These are phyloP conservation scores for Panaeolus papilionaceus DNA, from an alignment of 768 basidiomycete genomes.

Conservation along the genomic window DNA sequence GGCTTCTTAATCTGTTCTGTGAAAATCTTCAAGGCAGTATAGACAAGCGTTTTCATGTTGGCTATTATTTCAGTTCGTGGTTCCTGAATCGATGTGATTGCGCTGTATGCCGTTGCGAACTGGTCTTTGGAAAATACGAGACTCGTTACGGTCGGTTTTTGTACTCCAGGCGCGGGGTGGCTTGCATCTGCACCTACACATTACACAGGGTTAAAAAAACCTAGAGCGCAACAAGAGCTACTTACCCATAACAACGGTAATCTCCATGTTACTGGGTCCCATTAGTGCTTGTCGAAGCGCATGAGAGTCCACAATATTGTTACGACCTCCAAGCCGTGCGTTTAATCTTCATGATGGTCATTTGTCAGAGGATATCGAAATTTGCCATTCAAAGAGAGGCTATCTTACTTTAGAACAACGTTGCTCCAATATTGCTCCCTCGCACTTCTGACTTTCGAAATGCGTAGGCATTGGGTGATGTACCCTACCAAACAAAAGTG, in stretches of 20 bases:
- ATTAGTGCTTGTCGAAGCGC: neutral
- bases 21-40: conserved; percentile 27
- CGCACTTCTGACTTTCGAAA: conserved; percentile 35
- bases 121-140: conserved; percentile 63
- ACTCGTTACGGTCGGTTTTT: conserved; percentile 60
- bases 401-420: conserved; percentile 55
- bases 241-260: conserved; percentile 43
- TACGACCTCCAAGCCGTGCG: conserved; percentile 56
- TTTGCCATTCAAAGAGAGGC: neutral
- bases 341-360: conserved; percentile 48
- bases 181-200: conserved; percentile 61
- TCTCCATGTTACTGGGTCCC: conserved; percentile 22
- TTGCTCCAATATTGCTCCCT: conserved; percentile 66
- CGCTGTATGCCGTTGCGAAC: conserved; percentile 50
- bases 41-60: conserved; percentile 33
- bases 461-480: conserved; percentile 51
- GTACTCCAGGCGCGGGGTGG: conserved; percentile 64
- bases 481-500: conserved; percentile 33
- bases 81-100: conserved; percentile 47
- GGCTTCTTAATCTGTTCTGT: conserved; percentile 25
- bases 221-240: neutral
- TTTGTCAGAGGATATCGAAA: neutral
- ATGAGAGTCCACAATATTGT: conserved; percentile 41
- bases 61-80: conserved; percentile 55
- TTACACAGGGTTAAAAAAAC: neutral